Evolutionary conservation across 257 asterid species (phyloP), one percentile per base, ranked within the genome.

Genomic region (Parsonsia alboflavescens): DNA sequence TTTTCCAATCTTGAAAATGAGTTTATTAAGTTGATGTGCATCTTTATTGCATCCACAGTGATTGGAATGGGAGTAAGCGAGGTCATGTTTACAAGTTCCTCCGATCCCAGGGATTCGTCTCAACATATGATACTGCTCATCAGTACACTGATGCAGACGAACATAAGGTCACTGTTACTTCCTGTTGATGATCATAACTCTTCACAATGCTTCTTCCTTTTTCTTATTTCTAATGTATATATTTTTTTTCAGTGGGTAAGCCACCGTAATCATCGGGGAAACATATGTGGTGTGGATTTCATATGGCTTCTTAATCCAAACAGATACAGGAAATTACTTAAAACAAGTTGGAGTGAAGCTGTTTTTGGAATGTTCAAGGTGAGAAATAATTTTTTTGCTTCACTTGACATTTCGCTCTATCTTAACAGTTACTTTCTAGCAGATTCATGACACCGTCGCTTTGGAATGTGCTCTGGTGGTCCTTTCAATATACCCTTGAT

Each of bases 271-370:
- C 99, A 95, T 77, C 97, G 97, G 11, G 99, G 99, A 45, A 95
- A 95, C 83, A 89, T 95, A 74, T 95, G 99, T 68, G 99, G 98
- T 4, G 99, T 95, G 21, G 99, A 95, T 84, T 95, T 95, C 66
- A 95, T 95, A 84, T 95, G 99, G 99, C 99, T 95, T 83, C 97
- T 95, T 46, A 95, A 95, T 75, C 99, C 99, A 41, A 89, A 90
- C 48, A 81, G 90, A 71, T 90, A 95, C 81, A 81, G 96, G 76
- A 90, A 95, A 84, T 78, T 92, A 84, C 91, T 95, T 48, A 88
- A 87, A 86, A 84, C 96, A 76, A 95, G 98, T 83, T 95, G 99
- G 99, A 89, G 97, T 41, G 91, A 93, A 68, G 99, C 98, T 1
- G 90, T 95, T 33, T 88, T 95, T 81, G 96, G 97, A 50, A 95